Evolutionary conservation across 1,284 basidiomycete species (phyloP).

Genomic region (Cutaneotrichosporon mucoides): DNA sequence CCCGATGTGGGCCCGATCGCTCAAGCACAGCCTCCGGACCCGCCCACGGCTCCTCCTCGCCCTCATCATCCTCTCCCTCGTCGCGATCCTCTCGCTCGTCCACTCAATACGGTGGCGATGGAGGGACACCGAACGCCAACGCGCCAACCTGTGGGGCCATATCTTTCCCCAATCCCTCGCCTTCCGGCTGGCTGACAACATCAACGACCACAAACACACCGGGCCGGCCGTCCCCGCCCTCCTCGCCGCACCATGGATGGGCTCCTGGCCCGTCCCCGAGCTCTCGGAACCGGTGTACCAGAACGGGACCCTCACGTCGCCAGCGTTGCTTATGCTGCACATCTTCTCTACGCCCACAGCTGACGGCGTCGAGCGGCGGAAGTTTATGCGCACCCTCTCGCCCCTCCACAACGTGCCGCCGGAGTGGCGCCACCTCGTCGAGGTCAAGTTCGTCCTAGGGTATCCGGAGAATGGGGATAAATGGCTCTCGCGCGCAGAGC

Average conservation of each 20-base stretch:
- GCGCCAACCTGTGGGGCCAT: neutral
- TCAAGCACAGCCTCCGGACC: no score
- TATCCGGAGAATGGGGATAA: slow-evolving; percentile 11
- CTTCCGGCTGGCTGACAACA: neutral
- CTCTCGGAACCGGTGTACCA: neutral
- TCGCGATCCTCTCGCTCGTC: neutral
- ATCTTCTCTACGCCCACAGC: slow-evolving; percentile 27
- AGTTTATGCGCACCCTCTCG: slow-evolving; percentile 18
- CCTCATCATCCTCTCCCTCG: neutral
- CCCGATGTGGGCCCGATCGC: no score
- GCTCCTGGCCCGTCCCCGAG: slow-evolving; percentile 9
- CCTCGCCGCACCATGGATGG: slow-evolving; percentile 18
- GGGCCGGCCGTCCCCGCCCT: slow-evolving; percentile 5
- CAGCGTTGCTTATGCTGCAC: slow-evolving; percentile 29
- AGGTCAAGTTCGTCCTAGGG: slow-evolving; percentile 30
- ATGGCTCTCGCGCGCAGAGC: slow-evolving; percentile 15
- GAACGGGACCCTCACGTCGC: neutral
- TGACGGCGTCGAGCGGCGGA: slow-evolving; percentile 11
- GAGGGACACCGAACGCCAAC: neutral
- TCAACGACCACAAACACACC: neutral
- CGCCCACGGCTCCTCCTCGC: neutral
- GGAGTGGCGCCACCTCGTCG: slow-evolving; percentile 20
- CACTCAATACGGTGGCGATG: neutral
- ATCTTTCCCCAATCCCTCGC: neutral
- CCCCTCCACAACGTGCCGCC: slow-evolving; percentile 14